Conservation (phyloP, 305 asterid genomes). For the Coffea humblotiana region DNA sequence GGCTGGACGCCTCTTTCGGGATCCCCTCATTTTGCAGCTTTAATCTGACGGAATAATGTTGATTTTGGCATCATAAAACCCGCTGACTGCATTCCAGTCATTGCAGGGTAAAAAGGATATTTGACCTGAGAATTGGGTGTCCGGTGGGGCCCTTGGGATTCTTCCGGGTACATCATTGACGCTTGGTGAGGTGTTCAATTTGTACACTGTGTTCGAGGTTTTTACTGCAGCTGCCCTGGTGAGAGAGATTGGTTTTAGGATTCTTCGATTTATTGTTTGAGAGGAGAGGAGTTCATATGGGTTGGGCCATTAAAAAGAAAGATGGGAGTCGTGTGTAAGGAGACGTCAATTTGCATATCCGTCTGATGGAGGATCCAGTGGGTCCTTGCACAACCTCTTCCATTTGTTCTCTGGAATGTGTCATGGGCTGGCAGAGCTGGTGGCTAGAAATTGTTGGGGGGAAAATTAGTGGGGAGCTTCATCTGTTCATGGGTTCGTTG, state of each 20-base stretch:
- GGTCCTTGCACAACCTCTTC: conserved; percentile 36
- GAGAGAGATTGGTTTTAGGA: conserved; percentile 22
- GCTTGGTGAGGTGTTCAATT: conserved; percentile 1
- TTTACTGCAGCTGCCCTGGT: conserved; percentile 18
- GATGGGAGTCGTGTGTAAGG: conserved; percentile 7
- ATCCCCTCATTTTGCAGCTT: background rate
- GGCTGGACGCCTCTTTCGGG: background rate
- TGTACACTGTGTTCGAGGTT: conserved; percentile 19
- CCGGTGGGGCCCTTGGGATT: conserved; percentile 11
- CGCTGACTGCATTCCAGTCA: conserved; percentile 4
- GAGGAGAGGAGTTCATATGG: background rate
- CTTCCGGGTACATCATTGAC: conserved; percentile 7
- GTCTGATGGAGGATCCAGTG: conserved; percentile 32
- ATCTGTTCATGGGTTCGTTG: conserved; percentile 29
- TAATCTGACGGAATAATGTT: background rate
- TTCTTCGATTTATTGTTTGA: conserved; percentile 21
- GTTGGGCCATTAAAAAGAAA: conserved; percentile 15
- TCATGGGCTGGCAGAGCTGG: conserved; percentile 24
- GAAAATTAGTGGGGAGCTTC: conserved; percentile 39
- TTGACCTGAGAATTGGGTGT: conserved; percentile 9
- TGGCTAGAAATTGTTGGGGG: conserved; percentile 29
- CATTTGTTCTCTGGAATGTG: conserved; percentile 33
- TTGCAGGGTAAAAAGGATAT: background rate
- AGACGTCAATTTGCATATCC: conserved; percentile 29
- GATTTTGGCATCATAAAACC: background rate